phyloP scores from a whole-genome alignment of 257 asterid species.

The Sherardia arvensis region DNA sequence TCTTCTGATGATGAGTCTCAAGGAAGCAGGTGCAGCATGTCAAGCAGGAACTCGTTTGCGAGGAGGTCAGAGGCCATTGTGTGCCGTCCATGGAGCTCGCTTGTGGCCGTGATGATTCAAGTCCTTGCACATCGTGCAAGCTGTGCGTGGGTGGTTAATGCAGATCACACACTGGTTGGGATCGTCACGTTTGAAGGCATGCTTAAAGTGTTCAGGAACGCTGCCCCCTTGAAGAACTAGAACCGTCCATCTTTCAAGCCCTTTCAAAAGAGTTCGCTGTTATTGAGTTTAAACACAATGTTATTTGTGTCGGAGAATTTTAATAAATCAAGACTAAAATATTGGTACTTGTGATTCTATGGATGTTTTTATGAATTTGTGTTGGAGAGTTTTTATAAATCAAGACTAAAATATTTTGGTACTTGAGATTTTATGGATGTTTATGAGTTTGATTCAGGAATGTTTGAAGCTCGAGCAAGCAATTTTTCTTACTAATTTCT shows the following conservation, averaged over 20 bases:
- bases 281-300: not conserved
- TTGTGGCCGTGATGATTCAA: conserved; percentile 79
- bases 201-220: conserved; percentile 40
- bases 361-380: not conserved
- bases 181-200: conserved; percentile 55
- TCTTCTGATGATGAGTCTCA: conserved; percentile 64
- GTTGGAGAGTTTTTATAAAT: not conserved
- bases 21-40: conserved; percentile 16
- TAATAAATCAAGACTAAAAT: too few species aligned
- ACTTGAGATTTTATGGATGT: too few species aligned
- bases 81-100: conserved; percentile 59
- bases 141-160: conserved; percentile 72
- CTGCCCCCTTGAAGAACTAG: conserved; percentile 6
- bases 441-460: not conserved
- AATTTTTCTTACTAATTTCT: too few species aligned
- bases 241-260: not conserved
- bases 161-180: conserved; percentile 50
- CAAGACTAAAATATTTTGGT: not conserved
- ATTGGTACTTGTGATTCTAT: not conserved
- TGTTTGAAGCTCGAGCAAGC: not conserved
- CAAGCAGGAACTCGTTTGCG: conserved; percentile 29
- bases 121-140: conserved; percentile 64
- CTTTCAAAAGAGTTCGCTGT: not conserved
- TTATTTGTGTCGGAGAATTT: not conserved
- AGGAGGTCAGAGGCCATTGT: conserved; percentile 62